Percentiles rank a stretch among this genome's conserved stretches.
phyloP scores from a whole-genome alignment of 352 stramenopile species.

The Globisporangium camurandrum region DNA sequence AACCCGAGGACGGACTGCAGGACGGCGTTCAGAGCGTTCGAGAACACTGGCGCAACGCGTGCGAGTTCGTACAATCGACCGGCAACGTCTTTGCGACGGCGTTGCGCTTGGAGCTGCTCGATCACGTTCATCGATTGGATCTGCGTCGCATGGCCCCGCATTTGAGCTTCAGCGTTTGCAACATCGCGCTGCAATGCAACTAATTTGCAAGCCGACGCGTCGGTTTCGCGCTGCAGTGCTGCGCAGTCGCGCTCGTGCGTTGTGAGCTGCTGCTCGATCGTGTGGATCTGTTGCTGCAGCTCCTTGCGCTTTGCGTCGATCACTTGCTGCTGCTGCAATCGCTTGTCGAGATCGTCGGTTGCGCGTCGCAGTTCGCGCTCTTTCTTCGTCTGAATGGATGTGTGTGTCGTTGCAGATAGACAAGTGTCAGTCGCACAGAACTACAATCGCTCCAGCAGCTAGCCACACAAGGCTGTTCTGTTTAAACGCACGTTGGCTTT shows the following conservation, averaged over 20 bases:
- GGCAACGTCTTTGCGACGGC: background rate
- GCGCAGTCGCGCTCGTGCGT: background rate
- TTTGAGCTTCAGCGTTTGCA: background rate
- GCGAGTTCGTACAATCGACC: background rate
- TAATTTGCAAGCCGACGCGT: background rate
- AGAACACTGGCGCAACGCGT: background rate
- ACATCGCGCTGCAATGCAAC: background rate
- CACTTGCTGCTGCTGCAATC: background rate
- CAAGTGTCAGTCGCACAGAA: too few relatives aligned
- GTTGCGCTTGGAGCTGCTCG: slow-evolving; percentile 2
- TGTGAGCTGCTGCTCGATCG: background rate
- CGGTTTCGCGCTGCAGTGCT: background rate
- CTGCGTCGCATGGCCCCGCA: background rate
- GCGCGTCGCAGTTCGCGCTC: background rate
- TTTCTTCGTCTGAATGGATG: background rate
- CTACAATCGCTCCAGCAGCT: background rate
- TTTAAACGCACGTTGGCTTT: background rate
- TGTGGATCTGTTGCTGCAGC: background rate
- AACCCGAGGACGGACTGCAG: slow-evolving; percentile 10
- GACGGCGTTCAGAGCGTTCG: slow-evolving; percentile 15
- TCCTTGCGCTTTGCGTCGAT: background rate
- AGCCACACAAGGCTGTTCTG: background rate
- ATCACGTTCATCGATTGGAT: background rate
- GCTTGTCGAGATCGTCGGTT: background rate
- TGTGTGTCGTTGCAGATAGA: background rate